A percentile compares a stretch with the other conserved stretches of the same genome.
These are phyloP conservation scores for Phyllachora maydis DNA, from an alignment of 2,329 filamentous ascomycete species.

Conservation along the genomic window DNA sequence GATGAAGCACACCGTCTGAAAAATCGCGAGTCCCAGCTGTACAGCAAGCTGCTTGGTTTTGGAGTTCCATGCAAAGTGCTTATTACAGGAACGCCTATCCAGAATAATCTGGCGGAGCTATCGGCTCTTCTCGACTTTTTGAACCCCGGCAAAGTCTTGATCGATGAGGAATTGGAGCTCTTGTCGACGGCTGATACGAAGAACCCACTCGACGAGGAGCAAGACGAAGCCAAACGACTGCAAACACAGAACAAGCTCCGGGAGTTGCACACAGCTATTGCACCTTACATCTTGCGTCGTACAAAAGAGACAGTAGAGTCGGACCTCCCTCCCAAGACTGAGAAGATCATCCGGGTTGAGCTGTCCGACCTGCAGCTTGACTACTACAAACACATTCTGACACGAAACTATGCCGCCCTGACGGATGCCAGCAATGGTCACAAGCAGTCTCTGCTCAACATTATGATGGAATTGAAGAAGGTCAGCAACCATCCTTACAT, in stretches of 20 bases:
- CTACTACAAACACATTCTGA: slow-evolving; percentile 98
- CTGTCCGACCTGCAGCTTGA: slow-evolving; percentile 90
- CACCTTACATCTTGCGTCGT: slow-evolving; percentile 83
- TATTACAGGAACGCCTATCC: slow-evolving; percentile 92
- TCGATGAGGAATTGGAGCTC: slow-evolving; percentile 77
- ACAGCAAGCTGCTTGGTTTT: slow-evolving; percentile 68
- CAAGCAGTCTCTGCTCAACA: slow-evolving; percentile 88
- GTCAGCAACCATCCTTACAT: slow-evolving; percentile 98
- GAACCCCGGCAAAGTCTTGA: slow-evolving; percentile 80
- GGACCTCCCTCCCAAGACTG: slow-evolving; percentile 86
- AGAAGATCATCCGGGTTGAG: slow-evolving; percentile 97
- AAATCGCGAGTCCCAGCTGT: slow-evolving; percentile 87
- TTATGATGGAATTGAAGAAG: slow-evolving; percentile 99
- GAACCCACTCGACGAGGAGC: slow-evolving; percentile 9
- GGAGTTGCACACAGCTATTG: slow-evolving; percentile 67
- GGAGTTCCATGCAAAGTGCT: slow-evolving; percentile 73
- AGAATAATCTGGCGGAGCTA: slow-evolving; percentile 87
- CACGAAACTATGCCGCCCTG: slow-evolving; percentile 83
- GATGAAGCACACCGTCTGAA: slow-evolving; percentile 95
- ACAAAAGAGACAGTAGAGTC: slow-evolving; percentile 97
- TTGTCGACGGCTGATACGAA: slow-evolving; percentile 28
- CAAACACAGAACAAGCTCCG: slow-evolving; percentile 75
- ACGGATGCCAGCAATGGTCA: slow-evolving; percentile 80
- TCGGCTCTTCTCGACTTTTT: slow-evolving; percentile 89
- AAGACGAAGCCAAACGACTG: slow-evolving; percentile 28